These are phyloP conservation scores for Penicillium sp. DNA, from an alignment of 2,329 filamentous ascomycete genomes.

Conservation along the genomic window DNA sequence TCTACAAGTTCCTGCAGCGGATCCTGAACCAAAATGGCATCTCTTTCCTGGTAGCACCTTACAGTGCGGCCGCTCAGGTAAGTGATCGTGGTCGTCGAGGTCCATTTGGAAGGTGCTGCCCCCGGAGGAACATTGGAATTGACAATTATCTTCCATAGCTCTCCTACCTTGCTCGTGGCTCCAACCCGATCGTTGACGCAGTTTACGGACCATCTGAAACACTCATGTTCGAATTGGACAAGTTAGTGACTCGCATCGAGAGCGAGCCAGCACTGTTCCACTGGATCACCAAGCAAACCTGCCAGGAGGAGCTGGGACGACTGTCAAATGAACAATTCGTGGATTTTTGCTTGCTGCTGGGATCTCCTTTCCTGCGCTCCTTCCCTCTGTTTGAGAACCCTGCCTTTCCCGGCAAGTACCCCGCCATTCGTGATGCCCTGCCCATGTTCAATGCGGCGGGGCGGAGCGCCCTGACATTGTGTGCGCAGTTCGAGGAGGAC, in stretches of 20 bases:
- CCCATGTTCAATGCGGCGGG: slow-evolving; percentile 64
- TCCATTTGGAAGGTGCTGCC: too few relatives aligned
- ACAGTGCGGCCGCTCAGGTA: slow-evolving; percentile 82
- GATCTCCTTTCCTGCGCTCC: slow-evolving; percentile 69
- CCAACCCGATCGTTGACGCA: slow-evolving; percentile 62
- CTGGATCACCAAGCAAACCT: slow-evolving; percentile 59
- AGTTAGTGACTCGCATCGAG: slow-evolving; percentile 57
- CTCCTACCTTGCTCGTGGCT: slow-evolving; percentile 68
- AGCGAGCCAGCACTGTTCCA: slow-evolving; percentile 58
- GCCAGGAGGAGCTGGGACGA: slow-evolving; percentile 61
- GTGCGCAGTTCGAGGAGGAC: slow-evolving; percentile 73
- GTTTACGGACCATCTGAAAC: slow-evolving; percentile 80
- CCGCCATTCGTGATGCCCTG: slow-evolving; percentile 67
- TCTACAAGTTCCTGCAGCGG: slow-evolving; percentile 70
- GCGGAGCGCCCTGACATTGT: slow-evolving; percentile 66
- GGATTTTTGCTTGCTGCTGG: slow-evolving; percentile 75
- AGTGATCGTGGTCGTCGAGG: slow-evolving; percentile 7
- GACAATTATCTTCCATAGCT: slow-evolving; percentile 40
- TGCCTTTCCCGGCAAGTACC: slow-evolving; percentile 49
- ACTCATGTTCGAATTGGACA: slow-evolving; percentile 76
- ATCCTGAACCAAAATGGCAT: slow-evolving; percentile 64
- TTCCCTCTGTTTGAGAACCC: slow-evolving; percentile 70
- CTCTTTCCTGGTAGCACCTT: slow-evolving; percentile 77
- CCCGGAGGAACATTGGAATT: neutral
- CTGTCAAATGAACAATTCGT: slow-evolving; percentile 68